Base-by-base conservation (phyloP, 805 yeast genomes). In the Saccharomycopsis fibuligera region DNA sequence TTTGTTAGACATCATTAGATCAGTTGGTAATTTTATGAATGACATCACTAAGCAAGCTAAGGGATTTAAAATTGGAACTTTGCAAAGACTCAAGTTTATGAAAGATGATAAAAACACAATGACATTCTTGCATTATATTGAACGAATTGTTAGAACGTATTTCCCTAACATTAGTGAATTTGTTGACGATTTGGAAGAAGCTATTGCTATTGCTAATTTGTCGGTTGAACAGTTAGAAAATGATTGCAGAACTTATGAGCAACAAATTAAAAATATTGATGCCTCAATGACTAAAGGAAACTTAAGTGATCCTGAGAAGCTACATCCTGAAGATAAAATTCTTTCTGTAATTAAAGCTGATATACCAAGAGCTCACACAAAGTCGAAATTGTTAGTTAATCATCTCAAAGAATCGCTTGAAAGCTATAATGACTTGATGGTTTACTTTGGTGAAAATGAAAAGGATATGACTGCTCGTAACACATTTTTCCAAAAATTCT, bases 21-120 rank as follows among this genome's bases (percentile, higher is more conserved):
- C 81, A 12, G 77, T 85, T 49, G 95, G 93, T 53, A 85, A 85
- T 57, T 83, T 76, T 57, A 85, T 85, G 93, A 85, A 85, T 60
- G 88, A 82, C 57, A 64, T 72, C 5, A 70, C 82, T 3, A 84
- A 81, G 57, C 74, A 75, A 54, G 89, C 86, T 0, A 70, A 70
- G 30, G 95, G 95, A 19, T 83, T 85, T 63, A 81, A 76, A 57
- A 67, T 85, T 50, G 74, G 81, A 39, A 81, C 91, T 0, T 69
- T 85, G 50, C 86, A 76, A 56, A 72, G 88, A 60, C 69, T 85
- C 53, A 76, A 79, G 31, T 84, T 83, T 61, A 76, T 85, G 68
- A 85, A 85, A 50, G 84, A 81, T 60, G 78, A 73, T 42, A 79
- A 78, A 54, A 83, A 81, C 58, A 77, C 81, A 54, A 74, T 78